Conservation (phyloP, 805 yeast genomes). For the Wickerhamiella slavikovae region DNA sequence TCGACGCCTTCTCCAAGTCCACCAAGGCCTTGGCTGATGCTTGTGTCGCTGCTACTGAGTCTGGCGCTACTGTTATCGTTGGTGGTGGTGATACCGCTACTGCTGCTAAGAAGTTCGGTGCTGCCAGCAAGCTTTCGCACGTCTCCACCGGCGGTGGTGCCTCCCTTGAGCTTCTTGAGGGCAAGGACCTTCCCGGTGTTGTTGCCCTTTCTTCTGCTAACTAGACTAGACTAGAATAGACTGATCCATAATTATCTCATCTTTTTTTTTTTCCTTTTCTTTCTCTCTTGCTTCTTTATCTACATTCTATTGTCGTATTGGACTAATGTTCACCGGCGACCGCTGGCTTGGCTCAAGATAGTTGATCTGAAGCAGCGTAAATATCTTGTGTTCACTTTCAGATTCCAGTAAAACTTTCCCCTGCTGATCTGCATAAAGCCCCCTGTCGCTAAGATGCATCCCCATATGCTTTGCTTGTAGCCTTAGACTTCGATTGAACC, state of each 20-base stretch:
- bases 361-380: slow-evolving; percentile 23
- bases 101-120: slow-evolving; percentile 93
- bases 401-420: slow-evolving; percentile 21
- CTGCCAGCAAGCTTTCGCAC: slow-evolving; percentile 87
- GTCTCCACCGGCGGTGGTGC: slow-evolving; percentile 99
- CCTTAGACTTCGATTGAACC: slow-evolving; percentile 29
- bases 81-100: slow-evolving; percentile 99
- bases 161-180: slow-evolving; percentile 93
- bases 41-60: slow-evolving; percentile 64
- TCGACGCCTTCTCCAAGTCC: slow-evolving; percentile 77
- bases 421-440: slow-evolving; percentile 17
- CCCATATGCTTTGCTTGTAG: slow-evolving; percentile 23
- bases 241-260: not conserved
- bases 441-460: slow-evolving; percentile 23
- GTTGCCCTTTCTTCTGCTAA: slow-evolving; percentile 63
- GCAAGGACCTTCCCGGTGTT: slow-evolving; percentile 97
- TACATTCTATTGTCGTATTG: too few species aligned
- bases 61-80: slow-evolving; percentile 84
- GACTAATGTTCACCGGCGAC: not conserved
- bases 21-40: slow-evolving; percentile 82
- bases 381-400: slow-evolving; percentile 25
- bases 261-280: not conserved
- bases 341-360: slow-evolving; percentile 20
- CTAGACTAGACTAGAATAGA: not conserved
- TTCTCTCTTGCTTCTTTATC: not conserved